A percentile compares a stretch with the other conserved stretches of the same genome.
These are phyloP conservation scores for Trichomonascus vanleenenianus DNA, from an alignment of 805 yeast species.

Conservation along the genomic window DNA sequence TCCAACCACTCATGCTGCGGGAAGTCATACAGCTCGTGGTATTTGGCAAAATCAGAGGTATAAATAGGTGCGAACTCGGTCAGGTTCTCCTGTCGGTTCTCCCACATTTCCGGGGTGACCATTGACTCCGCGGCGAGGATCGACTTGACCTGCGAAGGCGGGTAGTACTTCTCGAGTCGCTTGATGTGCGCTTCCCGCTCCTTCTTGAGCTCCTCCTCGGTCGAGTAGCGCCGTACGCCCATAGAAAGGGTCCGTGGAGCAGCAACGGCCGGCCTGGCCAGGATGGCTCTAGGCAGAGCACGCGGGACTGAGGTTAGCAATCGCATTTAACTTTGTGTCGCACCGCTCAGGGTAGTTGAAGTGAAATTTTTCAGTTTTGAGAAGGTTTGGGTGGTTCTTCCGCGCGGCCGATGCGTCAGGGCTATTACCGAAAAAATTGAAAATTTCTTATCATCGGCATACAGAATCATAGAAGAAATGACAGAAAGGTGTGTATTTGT, in stretches of 20 bases:
- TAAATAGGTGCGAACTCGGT: constrained; percentile 60
- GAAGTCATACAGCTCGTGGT: constrained; percentile 73
- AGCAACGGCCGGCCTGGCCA: too few relatives aligned
- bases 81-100: constrained; percentile 32
- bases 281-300: too few relatives aligned
- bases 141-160: constrained; percentile 72
- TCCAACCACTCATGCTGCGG: constrained; percentile 40
- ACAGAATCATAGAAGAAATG: neutral
- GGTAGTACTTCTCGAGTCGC: constrained; percentile 64
- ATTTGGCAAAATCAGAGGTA: constrained; percentile 59
- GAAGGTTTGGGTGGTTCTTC: too few relatives aligned
- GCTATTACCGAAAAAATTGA: neutral
- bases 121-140: constrained; percentile 73
- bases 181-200: constrained; percentile 40
- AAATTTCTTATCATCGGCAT: neutral
- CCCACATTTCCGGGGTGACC: constrained; percentile 58
- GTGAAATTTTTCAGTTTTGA: too few relatives aligned
- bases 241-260: too few relatives aligned
- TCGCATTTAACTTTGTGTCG: too few relatives aligned
- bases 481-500: neutral
- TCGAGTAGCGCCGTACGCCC: neutral
- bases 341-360: too few relatives aligned
- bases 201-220: constrained; percentile 3
- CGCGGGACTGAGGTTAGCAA: too few relatives aligned
- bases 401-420: neutral